Conservation (phyloP, 345 rosid species). For the Citrus glauca region DNA sequence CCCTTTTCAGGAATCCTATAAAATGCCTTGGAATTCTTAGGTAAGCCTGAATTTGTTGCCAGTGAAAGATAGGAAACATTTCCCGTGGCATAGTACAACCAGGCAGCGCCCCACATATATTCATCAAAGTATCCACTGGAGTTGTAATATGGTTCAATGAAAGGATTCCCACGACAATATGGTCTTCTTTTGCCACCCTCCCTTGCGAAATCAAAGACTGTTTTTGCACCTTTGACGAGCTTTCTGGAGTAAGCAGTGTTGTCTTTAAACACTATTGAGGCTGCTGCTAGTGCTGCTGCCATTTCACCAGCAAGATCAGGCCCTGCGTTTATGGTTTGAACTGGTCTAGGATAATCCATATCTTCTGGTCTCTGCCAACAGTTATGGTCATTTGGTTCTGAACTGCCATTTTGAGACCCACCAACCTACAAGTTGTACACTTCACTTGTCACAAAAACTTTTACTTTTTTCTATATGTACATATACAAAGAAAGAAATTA, state of each 20-base stretch:
- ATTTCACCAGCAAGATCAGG: constrained; percentile 77
- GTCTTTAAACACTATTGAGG: constrained; percentile 73
- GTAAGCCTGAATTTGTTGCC: constrained; percentile 54
- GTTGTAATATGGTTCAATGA: constrained; percentile 52
- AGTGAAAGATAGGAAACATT: constrained; percentile 46
- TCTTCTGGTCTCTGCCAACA: constrained; percentile 89
- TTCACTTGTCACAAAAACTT: too few relatives aligned
- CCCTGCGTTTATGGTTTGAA: constrained; percentile 32
- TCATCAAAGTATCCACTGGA: constrained; percentile 75
- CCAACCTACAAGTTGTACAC: constrained; percentile 41
- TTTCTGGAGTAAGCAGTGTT: constrained; percentile 44
- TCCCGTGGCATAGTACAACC: constrained; percentile 90
- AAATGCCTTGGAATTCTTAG: constrained; percentile 59
- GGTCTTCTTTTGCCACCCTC: constrained; percentile 34
- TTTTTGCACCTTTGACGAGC: constrained; percentile 55
- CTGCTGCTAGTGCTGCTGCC: constrained; percentile 72
- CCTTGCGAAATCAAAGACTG: constrained; percentile 58
- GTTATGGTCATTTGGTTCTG: constrained; percentile 65
- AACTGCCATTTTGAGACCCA: constrained; percentile 44
- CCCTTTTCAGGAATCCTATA: constrained; percentile 26
- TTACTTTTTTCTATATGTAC: too few relatives aligned
- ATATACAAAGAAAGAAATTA: too few relatives aligned
- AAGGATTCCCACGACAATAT: constrained; percentile 44
- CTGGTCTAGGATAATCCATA: constrained; percentile 62
- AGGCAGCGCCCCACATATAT: constrained; percentile 81